These are phyloP conservation scores for Posidonia oceanica DNA, from an alignment of 116 monocot genomes.

Conservation along the genomic window DNA sequence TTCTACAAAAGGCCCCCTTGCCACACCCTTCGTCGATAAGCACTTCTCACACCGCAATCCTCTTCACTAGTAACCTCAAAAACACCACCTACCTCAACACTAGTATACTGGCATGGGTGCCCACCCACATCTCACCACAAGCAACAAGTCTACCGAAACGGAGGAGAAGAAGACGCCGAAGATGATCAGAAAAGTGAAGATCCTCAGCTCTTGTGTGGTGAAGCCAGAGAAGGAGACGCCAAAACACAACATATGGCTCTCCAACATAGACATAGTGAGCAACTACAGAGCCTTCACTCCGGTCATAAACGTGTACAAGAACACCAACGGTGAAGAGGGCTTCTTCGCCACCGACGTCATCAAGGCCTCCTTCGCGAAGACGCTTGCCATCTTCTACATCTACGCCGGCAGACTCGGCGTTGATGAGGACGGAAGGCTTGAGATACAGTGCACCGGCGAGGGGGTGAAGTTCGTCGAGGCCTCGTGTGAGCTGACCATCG, in stretches of 20 bases:
- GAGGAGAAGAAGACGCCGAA: not conserved
- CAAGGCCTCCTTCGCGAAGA: conserved; percentile 19
- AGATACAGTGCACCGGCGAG: conserved; percentile 51
- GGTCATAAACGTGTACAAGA: conserved; percentile 3
- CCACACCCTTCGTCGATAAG: no score
- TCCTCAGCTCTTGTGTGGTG: conserved; percentile 2
- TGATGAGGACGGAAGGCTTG: conserved; percentile 21
- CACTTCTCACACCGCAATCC: no score
- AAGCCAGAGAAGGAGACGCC: conserved; percentile 9
- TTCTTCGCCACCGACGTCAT: conserved; percentile 10
- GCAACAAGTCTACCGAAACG: no score
- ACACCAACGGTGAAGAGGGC: not conserved
- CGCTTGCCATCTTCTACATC: conserved; percentile 35
- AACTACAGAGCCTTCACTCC: not conserved
- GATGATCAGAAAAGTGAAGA: not conserved
- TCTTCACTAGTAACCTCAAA: no score
- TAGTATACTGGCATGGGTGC: no score
- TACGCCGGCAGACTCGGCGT: conserved; percentile 35
- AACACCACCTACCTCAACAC: no score
- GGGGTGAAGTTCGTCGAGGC: conserved; percentile 28
- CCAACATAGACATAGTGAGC: conserved; percentile 8
- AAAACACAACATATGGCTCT: conserved; percentile 6
- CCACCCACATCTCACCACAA: no score
- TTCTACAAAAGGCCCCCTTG: no score
- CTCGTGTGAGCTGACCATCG: conserved; percentile 16